These are phyloP conservation scores for Nothophaeocryptopus gaeumannii DNA, from an alignment of 2,329 filamentous ascomycete species.

Conservation along the genomic window DNA sequence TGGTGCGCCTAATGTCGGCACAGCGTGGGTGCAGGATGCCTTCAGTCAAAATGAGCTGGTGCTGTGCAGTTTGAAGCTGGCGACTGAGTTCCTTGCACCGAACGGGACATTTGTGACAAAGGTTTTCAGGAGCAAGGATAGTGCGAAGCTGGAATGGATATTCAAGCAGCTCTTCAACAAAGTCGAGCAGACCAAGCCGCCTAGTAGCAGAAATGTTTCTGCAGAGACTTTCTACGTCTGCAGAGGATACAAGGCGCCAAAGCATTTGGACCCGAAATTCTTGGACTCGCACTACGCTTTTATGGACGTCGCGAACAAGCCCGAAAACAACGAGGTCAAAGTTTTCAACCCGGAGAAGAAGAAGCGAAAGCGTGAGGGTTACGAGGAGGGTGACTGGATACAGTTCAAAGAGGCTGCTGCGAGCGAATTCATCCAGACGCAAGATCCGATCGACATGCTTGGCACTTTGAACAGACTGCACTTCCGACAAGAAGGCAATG, in stretches of 20 bases:
- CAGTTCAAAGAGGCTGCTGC: slow-evolving; percentile 87
- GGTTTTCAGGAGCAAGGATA: slow-evolving; percentile 95
- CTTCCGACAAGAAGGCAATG: slow-evolving; percentile 72
- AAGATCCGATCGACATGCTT: slow-evolving; percentile 88
- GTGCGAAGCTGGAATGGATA: slow-evolving; percentile 93
- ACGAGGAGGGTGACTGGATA: slow-evolving; percentile 91
- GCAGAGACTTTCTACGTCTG: slow-evolving; percentile 99
- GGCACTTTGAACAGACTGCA: slow-evolving; percentile 80
- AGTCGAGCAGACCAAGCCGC: slow-evolving; percentile 96
- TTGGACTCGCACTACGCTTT: slow-evolving; percentile 88
- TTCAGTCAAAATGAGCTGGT: slow-evolving; percentile 95
- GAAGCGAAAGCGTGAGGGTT: slow-evolving; percentile 96
- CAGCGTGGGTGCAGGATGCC: slow-evolving; percentile 95
- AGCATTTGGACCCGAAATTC: slow-evolving; percentile 87
- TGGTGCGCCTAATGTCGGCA: slow-evolving; percentile 95
- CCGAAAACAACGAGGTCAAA: slow-evolving; percentile 93
- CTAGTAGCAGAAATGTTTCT: slow-evolving; percentile 90
- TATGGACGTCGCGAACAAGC: slow-evolving; percentile 79
- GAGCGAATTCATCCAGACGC: slow-evolving; percentile 90
- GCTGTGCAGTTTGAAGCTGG: slow-evolving; percentile 85
- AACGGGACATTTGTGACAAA: slow-evolving; percentile 96
- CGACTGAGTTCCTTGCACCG: slow-evolving; percentile 85
- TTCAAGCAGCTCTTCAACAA: slow-evolving; percentile 95
- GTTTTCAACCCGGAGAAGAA: slow-evolving; percentile 97
- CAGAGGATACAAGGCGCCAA: slow-evolving; percentile 90